Evolutionary conservation across 129 eudicot genomes (phyloP).

Genomic region (Flaveria brownii): DNA sequence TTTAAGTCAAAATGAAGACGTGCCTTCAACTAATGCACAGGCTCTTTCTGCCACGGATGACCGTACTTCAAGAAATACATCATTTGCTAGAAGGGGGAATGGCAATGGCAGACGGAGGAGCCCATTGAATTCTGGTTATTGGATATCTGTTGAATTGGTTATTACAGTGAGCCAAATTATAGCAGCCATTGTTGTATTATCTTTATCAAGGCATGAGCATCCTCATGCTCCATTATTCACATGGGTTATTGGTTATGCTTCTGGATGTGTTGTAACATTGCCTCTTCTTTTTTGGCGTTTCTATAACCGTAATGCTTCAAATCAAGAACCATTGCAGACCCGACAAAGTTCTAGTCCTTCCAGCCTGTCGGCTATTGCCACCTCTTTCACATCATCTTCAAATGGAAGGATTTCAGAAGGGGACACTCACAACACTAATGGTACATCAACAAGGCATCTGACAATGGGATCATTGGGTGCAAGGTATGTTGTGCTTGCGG

Average conservation of each 20-base stretch:
- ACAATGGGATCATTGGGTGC: constrained; percentile 44
- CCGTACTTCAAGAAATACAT: constrained; percentile 66
- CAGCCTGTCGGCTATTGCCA: constrained; percentile 41
- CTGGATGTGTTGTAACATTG: constrained; percentile 87
- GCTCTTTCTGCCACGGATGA: constrained; percentile 47
- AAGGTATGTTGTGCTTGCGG: constrained; percentile 44
- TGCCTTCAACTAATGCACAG: constrained; percentile 53
- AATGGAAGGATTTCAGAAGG: constrained; percentile 49
- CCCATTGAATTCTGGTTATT: constrained; percentile 86
- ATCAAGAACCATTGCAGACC: constrained; percentile 63
- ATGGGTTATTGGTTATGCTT: constrained; percentile 93
- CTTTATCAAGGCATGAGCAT: constrained; percentile 69
- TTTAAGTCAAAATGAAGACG: constrained; percentile 42
- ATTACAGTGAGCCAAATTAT: constrained; percentile 86
- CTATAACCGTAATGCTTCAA: constrained; percentile 65
- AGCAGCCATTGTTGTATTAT: constrained; percentile 78
- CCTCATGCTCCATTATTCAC: constrained; percentile 81
- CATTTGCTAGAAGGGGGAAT: constrained; percentile 61
- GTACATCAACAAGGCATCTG: constrained; percentile 47
- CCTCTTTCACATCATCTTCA: constrained; percentile 47
- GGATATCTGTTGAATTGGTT: constrained; percentile 87
- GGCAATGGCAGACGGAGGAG: constrained; percentile 72
- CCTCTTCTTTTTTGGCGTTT: constrained; percentile 97
- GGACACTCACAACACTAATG: constrained; percentile 44
- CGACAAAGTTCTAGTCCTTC: constrained; percentile 47